Evolutionary conservation across 129 eudicot genomes (phyloP).

Genomic region (Heracleum sosnowskyi): DNA sequence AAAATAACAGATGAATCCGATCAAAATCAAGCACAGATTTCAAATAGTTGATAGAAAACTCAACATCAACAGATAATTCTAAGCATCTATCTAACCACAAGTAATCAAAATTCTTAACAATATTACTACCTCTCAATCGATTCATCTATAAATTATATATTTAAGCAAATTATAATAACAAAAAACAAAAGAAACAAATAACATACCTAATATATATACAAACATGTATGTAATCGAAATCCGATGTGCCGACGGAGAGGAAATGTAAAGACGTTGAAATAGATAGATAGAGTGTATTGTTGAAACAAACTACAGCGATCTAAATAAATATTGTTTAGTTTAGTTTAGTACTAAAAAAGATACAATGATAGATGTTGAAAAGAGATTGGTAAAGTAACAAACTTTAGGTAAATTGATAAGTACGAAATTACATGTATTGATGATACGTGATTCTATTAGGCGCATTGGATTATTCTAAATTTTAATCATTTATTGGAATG

Average conservation of each 20-base stretch:
- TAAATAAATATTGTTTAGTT: too few species aligned
- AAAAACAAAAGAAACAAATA: neutral
- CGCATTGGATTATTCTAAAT: neutral
- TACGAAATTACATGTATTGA: neutral
- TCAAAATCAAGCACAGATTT: neutral
- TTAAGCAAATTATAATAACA: neutral
- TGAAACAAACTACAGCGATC: neutral
- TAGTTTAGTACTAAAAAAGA: too few species aligned
- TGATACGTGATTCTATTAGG: too few species aligned
- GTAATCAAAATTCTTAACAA: neutral
- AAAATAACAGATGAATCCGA: neutral
- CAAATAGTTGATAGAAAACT: neutral
- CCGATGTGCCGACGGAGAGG: neutral
- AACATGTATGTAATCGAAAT: neutral
- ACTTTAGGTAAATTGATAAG: neutral
- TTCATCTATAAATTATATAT: neutral
- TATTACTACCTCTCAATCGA: neutral
- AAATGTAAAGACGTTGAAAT: neutral
- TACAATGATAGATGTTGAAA: neutral
- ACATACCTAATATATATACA: neutral
- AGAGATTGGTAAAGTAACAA: neutral
- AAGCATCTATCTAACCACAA: neutral
- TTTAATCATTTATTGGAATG: neutral
- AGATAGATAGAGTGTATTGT: neutral
- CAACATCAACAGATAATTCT: neutral